These are phyloP conservation scores for Diaporthe sp. DNA, from an alignment of 2,329 filamentous ascomycete genomes.

Conservation along the genomic window DNA sequence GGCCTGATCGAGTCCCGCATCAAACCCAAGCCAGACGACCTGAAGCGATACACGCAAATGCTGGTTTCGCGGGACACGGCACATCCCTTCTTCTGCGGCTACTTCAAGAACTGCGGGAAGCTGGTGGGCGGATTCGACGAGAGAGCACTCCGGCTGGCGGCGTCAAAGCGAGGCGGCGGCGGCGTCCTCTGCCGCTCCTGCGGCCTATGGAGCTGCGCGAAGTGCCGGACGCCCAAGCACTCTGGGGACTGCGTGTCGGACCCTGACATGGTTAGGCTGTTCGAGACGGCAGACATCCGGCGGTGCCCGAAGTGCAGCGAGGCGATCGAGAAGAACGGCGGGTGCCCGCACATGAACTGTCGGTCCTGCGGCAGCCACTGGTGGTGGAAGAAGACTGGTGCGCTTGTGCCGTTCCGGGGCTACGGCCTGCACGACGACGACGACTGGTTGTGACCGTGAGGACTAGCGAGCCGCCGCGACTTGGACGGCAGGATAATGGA, in stretches of 20 bases:
- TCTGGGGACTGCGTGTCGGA: conserved; percentile 15
- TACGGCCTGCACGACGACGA: conserved; percentile 5
- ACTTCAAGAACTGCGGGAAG: conserved; percentile 11
- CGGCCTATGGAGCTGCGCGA: conserved; percentile 13
- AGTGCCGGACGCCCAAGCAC: conserved; percentile 24
- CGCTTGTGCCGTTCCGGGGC: conserved; percentile 9
- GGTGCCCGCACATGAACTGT: conserved; percentile 10
- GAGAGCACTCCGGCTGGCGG: conserved; percentile 10
- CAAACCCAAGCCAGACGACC: neutral
- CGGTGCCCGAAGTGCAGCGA: conserved; percentile 25
- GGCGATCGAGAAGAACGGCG: conserved; percentile 28
- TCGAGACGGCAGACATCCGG: conserved; percentile 22
- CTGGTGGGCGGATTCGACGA: conserved; percentile 13
- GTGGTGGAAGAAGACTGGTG: conserved; percentile 23
- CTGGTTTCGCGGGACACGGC: conserved; percentile 2
- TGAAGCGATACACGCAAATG: conserved; percentile 22
- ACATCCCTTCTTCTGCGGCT: conserved; percentile 21
- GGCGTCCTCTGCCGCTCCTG: conserved; percentile 19
- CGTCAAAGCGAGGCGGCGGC: conserved; percentile 13
- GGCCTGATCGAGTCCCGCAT: neutral
- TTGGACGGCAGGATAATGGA: neutral
- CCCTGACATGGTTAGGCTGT: conserved; percentile 8
- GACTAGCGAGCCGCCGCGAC: neutral
- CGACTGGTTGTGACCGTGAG: neutral
- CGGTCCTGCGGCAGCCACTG: conserved; percentile 16